A percentile compares a stretch with the other conserved stretches of the same genome.
phyloP scores from a whole-genome alignment of 345 rosid genomes.

The Streptanthus diversifolius region DNA sequence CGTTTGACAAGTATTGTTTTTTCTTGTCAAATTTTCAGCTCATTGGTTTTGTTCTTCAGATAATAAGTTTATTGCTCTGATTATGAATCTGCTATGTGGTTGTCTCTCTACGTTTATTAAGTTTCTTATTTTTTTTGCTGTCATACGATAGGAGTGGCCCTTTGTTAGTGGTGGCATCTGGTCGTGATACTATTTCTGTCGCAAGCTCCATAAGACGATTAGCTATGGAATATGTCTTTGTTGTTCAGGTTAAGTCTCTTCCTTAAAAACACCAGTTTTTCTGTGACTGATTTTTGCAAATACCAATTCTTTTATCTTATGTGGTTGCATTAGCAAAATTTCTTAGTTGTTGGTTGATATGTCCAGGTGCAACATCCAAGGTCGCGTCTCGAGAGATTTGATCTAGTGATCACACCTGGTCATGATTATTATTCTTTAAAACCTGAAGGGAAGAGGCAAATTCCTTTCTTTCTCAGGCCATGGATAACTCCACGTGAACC shows the following conservation, averaged over 20 bases:
- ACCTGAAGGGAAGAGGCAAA: slow-evolving; percentile 59
- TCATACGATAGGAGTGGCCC: slow-evolving; percentile 62
- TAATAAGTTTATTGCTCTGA: not conserved
- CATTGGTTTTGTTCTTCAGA: not conserved
- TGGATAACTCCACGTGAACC: slow-evolving; percentile 80
- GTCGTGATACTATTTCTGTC: slow-evolving; percentile 69
- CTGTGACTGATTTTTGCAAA: not conserved
- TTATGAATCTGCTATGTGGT: not conserved
- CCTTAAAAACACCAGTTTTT: not conserved
- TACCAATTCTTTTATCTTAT: not conserved
- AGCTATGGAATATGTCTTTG: slow-evolving; percentile 74
- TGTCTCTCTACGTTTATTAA: not conserved
- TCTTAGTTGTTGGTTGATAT: not conserved
- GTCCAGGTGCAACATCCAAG: slow-evolving; percentile 95
- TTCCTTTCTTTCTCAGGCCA: slow-evolving; percentile 67
- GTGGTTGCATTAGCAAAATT: not conserved
- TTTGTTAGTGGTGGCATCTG: slow-evolving; percentile 84
- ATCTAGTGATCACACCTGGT: slow-evolving; percentile 77
- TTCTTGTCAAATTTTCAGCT: not conserved
- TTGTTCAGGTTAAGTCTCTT: slow-evolving; percentile 65
- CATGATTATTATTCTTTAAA: slow-evolving; percentile 86
- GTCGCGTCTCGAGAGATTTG: slow-evolving; percentile 66
- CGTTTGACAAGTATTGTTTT: slow-evolving; percentile 51
- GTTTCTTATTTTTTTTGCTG: not conserved
- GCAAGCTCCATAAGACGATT: slow-evolving; percentile 78